phyloP scores from a whole-genome alignment of 495 filamentous ascomycete species.

The Cercophora newfieldiana region DNA sequence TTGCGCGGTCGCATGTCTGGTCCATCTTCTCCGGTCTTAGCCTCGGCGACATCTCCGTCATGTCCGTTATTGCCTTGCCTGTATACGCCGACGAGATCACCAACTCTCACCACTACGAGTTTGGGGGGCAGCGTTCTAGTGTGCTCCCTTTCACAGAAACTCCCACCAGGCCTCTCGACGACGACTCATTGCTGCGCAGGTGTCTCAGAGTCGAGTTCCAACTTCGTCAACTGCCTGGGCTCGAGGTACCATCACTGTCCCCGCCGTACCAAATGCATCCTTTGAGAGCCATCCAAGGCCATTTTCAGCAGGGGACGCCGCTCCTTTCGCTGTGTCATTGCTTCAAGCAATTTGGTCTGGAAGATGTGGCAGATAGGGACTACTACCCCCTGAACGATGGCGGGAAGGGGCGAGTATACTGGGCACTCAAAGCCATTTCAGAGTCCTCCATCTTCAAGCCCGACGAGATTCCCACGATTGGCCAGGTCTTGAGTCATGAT shows the following conservation, averaged over 20 bases:
- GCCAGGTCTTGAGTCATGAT: not conserved
- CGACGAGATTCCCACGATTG: not conserved
- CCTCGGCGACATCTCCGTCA: slow-evolving; percentile 19
- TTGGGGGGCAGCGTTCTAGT: not conserved
- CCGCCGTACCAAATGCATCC: not conserved
- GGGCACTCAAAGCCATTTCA: not conserved
- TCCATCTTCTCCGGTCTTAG: slow-evolving; percentile 17
- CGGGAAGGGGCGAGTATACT: not conserved
- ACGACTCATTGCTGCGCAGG: not conserved
- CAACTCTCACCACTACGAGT: slow-evolving; percentile 22
- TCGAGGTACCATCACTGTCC: not conserved
- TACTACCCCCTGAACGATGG: not conserved
- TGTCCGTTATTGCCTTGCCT: slow-evolving; percentile 24
- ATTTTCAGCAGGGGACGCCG: not conserved
- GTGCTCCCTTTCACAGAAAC: not conserved
- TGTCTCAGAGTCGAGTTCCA: slow-evolving; percentile 8
- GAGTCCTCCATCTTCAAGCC: not conserved
- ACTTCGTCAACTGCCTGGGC: not conserved
- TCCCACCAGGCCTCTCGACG: not conserved
- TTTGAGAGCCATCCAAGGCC: not conserved
- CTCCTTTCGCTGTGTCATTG: not conserved
- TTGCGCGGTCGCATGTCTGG: not conserved
- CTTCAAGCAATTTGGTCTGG: not conserved
- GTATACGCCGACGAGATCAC: slow-evolving; percentile 14
- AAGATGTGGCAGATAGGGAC: not conserved